Base-by-base conservation (phyloP, 108 stramenopile genomes). In the Mayamaea pseudoterrestris region DNA sequence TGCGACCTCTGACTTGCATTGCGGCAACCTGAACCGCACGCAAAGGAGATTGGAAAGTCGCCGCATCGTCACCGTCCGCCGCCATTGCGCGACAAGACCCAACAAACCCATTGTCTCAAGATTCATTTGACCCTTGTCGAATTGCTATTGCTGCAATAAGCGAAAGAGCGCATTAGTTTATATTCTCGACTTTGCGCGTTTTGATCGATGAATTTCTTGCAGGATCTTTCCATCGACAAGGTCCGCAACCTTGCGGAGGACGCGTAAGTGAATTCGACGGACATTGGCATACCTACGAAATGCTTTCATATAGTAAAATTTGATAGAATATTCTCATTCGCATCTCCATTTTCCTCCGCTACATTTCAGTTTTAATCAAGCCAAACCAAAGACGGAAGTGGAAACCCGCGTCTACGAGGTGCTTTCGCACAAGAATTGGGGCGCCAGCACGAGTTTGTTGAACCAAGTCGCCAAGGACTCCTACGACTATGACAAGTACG, bases 361-460 rank as follows among this genome's bases (percentile, higher is more conserved):
- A 14, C 21, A 24, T 11, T 35, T 35, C 50, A 89, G 89, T 27
- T 76, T 90, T 66, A 96, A 96, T 53, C 86, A 89, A 53, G 79
- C 68, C 12, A 90, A 88, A 49, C 90, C 94, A 31, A 93, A 89
- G 52, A 86, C 77, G 14, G 95, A 96, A 27, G 88, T 89, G 22
- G 97, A 98, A 63, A 80, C 81, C 32, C 76, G 86, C 21, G 90
- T 98, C 27, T 93, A 94, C 74, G 97, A 96, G 54, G 94, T 90
- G 5, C 70, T 98, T 28, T 94, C 93, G 13, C 93, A 95, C 66
- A 96, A 98, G 64, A 98, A 98, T 61, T 98, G 94, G 94, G 97
- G 97, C 2, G 75, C 95, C 11, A 94, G 94, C 14, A 78, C 80
- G 48, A 92, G 93, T n/a, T 40, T 93, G 22, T 80, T 98, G 73